Evolutionary conservation across 2,329 filamentous ascomycete species (phyloP).

Genomic region (Rhynchosporium secalis): DNA sequence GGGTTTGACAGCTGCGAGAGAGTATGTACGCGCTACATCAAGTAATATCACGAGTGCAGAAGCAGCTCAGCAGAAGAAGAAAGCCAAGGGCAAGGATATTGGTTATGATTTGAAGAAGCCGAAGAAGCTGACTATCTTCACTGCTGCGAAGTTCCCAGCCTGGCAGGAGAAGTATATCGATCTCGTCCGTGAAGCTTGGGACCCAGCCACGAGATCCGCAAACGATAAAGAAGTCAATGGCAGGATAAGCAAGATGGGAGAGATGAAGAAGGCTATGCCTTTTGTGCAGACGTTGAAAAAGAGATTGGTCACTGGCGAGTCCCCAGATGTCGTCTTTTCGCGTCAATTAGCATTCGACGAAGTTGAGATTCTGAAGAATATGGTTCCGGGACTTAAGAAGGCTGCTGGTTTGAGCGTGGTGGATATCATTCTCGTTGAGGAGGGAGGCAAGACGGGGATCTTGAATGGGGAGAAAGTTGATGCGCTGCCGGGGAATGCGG

Average conservation of each 20-base stretch:
- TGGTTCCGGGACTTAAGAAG: conserved; percentile 77
- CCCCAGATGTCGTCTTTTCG: conserved; percentile 69
- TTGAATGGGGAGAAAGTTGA: conserved; percentile 52
- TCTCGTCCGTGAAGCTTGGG: conserved; percentile 70
- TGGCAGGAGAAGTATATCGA: conserved; percentile 94
- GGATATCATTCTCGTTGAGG: conserved; percentile 70
- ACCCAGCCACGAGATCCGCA: conserved; percentile 58
- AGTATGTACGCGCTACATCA: conserved; percentile 73
- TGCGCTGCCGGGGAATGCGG: conserved; percentile 60
- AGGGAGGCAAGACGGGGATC: conserved; percentile 67
- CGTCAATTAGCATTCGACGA: conserved; percentile 88
- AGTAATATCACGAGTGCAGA: conserved; percentile 86
- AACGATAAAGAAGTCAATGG: conserved; percentile 82
- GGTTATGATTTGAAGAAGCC: conserved; percentile 87
- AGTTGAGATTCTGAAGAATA: conserved; percentile 69
- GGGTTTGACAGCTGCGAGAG: conserved; percentile 72
- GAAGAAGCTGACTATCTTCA: conserved; percentile 88
- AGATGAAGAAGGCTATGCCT: conserved; percentile 98
- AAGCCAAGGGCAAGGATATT: conserved; percentile 86
- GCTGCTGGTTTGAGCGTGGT: conserved; percentile 70
- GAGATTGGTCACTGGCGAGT: conserved; percentile 71
- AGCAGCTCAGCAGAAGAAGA: conserved; percentile 79
- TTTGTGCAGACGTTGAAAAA: conserved; percentile 89
- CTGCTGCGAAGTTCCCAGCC: conserved; percentile 74
- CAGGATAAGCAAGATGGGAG: conserved; percentile 76